Conservation (phyloP, 2,329 filamentous ascomycete species). For the Epichloe gansuensis region DNA sequence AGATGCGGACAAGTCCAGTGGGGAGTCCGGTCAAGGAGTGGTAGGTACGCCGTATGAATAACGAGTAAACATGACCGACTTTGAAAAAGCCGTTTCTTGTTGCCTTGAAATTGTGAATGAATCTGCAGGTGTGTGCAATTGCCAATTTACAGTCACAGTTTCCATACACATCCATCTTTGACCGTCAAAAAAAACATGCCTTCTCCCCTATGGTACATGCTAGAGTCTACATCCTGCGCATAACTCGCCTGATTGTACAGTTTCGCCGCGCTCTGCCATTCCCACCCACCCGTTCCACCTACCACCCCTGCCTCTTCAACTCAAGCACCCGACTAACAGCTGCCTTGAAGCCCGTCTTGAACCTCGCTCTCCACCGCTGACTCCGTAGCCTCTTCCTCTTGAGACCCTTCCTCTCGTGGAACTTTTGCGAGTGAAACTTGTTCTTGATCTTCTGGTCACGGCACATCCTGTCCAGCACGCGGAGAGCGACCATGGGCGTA, state of each 20-base stretch:
- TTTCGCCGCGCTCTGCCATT: not conserved
- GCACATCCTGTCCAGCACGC: constrained; percentile 26
- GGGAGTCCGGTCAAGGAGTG: constrained; percentile 32
- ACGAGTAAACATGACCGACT: not conserved
- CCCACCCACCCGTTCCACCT: constrained; percentile 4
- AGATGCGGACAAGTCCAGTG: constrained; percentile 63
- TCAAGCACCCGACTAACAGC: constrained; percentile 52
- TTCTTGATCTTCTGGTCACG: constrained; percentile 41
- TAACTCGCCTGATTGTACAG: constrained; percentile 1
- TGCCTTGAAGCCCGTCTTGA: constrained; percentile 54
- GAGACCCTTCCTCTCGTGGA: constrained; percentile 62
- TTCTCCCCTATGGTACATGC: not conserved
- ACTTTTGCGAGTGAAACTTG: constrained; percentile 48
- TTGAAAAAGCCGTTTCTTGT: not conserved
- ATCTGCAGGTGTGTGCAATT: too few relatives aligned
- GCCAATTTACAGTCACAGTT: not conserved
- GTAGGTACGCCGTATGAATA: constrained; percentile 2
- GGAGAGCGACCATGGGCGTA: constrained; percentile 33
- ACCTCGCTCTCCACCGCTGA: constrained; percentile 55
- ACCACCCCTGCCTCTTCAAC: constrained; percentile 72
- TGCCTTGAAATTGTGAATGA: not conserved
- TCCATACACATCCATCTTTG: not conserved
- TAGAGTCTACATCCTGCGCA: not conserved
- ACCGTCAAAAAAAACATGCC: not conserved
- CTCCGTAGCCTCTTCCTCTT: constrained; percentile 64